phyloP scores from a whole-genome alignment of 1,139 yeast species.

The Geotrichum klebahnii region DNA sequence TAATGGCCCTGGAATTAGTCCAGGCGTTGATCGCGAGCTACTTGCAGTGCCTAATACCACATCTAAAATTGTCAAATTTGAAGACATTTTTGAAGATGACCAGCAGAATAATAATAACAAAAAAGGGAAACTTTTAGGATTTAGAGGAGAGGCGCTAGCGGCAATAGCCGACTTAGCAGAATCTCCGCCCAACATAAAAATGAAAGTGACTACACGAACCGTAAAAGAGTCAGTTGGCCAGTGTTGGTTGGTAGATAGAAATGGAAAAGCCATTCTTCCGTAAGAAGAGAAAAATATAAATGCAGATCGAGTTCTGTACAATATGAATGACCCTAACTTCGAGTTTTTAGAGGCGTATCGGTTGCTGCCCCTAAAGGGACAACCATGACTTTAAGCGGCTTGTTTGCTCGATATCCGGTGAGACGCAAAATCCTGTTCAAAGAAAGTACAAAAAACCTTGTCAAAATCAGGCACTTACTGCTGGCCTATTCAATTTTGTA shows the following conservation, averaged over 20 bases:
- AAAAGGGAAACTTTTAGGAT: slow-evolving; percentile 59
- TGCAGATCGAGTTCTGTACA: background rate
- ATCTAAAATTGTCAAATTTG: slow-evolving; percentile 54
- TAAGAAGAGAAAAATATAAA: slow-evolving; percentile 4
- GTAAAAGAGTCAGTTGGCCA: slow-evolving; percentile 32
- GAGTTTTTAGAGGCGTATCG: slow-evolving; percentile 20
- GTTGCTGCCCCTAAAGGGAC: slow-evolving; percentile 42
- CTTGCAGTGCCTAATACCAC: slow-evolving; percentile 69
- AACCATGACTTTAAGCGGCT: slow-evolving; percentile 35
- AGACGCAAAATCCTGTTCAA: slow-evolving; percentile 37
- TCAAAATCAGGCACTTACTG: slow-evolving; percentile 33
- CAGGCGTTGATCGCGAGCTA: slow-evolving; percentile 49
- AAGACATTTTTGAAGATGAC: slow-evolving; percentile 43
- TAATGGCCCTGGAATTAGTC: slow-evolving; percentile 69
- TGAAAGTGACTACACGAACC: slow-evolving; percentile 40
- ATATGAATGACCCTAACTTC: background rate
- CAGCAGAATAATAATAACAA: slow-evolving; percentile 22
- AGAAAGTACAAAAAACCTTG: slow-evolving; percentile 31
- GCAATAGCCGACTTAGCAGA: slow-evolving; percentile 41
- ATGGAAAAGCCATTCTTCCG: slow-evolving; percentile 33
- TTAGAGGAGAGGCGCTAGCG: slow-evolving; percentile 77
- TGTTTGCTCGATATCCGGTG: slow-evolving; percentile 41
- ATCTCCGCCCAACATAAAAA: slow-evolving; percentile 11
- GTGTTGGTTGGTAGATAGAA: slow-evolving; percentile 38
- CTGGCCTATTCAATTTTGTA: slow-evolving; percentile 38